Percentiles rank a stretch among this genome's conserved stretches.
Evolutionary conservation across 139 green algal genomes (phyloP).

Genomic region (Spirogloea muscicola): DNA sequence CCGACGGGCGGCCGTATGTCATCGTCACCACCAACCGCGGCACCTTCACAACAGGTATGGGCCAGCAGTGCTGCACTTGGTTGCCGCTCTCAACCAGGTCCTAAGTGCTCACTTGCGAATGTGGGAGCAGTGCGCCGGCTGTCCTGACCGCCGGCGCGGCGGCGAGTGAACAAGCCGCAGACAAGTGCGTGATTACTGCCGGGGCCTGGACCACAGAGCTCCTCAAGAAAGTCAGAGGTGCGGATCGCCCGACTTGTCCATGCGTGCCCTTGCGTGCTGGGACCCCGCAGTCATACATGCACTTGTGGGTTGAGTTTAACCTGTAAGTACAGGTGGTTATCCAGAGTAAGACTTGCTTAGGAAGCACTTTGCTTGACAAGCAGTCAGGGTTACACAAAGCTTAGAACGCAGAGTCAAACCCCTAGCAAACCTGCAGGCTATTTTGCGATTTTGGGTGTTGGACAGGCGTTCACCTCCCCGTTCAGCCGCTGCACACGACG

Average conservation of each 20-base stretch:
- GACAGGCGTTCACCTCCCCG: background rate
- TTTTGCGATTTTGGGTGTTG: too few relatives aligned
- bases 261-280: too few relatives aligned
- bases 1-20: background rate
- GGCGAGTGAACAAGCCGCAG: background rate
- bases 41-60: background rate
- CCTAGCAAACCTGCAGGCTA: too few relatives aligned
- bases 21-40: background rate
- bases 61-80: background rate
- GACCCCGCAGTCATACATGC: too few relatives aligned
- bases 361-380: too few relatives aligned
- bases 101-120: background rate
- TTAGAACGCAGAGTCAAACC: too few relatives aligned
- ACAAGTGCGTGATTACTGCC: background rate
- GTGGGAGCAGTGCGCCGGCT: background rate
- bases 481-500: constrained; percentile 14
- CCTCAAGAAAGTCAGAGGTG: background rate
- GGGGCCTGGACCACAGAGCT: constrained; percentile 13
- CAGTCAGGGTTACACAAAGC: too few relatives aligned
- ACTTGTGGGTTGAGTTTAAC: too few relatives aligned
- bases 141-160: background rate
- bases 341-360: too few relatives aligned
- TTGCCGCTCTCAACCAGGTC: too few relatives aligned
- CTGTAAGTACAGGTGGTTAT: too few relatives aligned
- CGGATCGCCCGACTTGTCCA: too few relatives aligned